Base-by-base conservation (phyloP, 768 basidiomycete species). In the Tylopilus intermedius region DNA sequence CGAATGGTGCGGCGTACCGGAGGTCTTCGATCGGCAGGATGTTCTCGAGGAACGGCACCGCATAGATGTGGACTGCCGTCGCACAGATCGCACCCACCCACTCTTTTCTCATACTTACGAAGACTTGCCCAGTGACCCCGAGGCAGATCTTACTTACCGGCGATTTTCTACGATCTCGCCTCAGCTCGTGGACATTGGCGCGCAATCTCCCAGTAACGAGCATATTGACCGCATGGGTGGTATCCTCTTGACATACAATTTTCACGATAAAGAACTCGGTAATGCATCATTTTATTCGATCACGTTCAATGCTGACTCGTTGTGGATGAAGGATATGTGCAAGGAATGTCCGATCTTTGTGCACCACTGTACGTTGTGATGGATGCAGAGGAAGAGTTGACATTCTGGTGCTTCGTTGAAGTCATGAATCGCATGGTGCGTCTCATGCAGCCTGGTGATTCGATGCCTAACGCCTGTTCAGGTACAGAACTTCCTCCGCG, bases 321-420 rank as follows among this genome's bases (percentile, higher is more conserved):
- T 53, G 45, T 50, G n/a, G 35, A 46, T 50, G 51, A 55, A 87
- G 93, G 94, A 27, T 97, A 98, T 67, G 96, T 98, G 5, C 96
- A 98, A 70, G 96, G 96, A 30, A 98, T 98, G 96, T 93, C 90
- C 2, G 96, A 99, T 70, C 79, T 99, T 13, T 90, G 90, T 60
- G 87, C 91, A 4, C 96, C 96, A 11, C 71, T 98, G 6, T 98
- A 97, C 63, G 86, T 98, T 24, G 90, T 94, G 14, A 85, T 90
- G 80, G 84, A 79, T 48, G 89, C 83, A 7, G 87, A 96, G 57
- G 94, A 95, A 62, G 88, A 87, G 49, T 70, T 91, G 71, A 91
- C 90, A 2, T 98, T 97, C 71, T 97, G 94, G 94, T 93, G 92
- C 64, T 93, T 99, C 63, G 93, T 90, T 21, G 82, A 87, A 58